Percentiles rank a stretch among this genome's conserved stretches.
Conservation (phyloP, 805 yeast species). For the Candida sphagnicola region DNA sequence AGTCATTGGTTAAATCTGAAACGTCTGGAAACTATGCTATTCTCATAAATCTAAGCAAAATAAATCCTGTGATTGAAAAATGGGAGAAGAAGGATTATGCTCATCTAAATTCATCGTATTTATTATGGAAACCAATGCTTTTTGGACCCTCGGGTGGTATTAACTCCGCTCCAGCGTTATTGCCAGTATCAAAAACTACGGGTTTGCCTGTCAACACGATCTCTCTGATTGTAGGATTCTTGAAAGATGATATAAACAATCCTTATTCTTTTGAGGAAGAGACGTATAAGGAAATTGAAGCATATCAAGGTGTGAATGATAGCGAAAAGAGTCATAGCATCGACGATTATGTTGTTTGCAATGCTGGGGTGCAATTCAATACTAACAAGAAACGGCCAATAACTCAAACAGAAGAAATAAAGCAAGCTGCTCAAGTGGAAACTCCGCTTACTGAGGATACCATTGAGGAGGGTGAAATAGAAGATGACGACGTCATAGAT, state of each 20-base stretch:
- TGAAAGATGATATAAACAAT: conserved; percentile 67
- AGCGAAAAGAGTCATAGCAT: conserved; percentile 8
- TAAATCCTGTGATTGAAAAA: conserved; percentile 39
- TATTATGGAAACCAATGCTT: conserved; percentile 81
- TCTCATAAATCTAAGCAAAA: conserved; percentile 41
- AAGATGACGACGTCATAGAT: conserved; percentile 20
- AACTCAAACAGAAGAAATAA: conserved; percentile 8
- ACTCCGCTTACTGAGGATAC: conserved; percentile 4
- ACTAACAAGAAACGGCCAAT: conserved; percentile 9
- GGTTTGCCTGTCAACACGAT: conserved; percentile 43
- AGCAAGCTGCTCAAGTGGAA: conserved; percentile 3
- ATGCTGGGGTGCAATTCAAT: conserved; percentile 27
- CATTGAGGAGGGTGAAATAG: conserved; percentile 14
- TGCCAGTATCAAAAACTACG: conserved; percentile 11
- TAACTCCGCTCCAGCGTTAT: conserved; percentile 52
- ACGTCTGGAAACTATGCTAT: conserved; percentile 48
- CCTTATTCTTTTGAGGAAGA: conserved; percentile 57
- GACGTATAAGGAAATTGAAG: conserved; percentile 45
- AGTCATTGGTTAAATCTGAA: conserved; percentile 51
- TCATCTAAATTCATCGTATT: conserved; percentile 45
- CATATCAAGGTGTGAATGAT: conserved; percentile 10
- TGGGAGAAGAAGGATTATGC: conserved; percentile 57
- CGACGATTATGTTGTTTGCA: conserved; percentile 27
- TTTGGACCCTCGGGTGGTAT: conserved; percentile 86
- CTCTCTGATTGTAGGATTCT: conserved; percentile 52